Evolutionary conservation across 148 eudicot species (phyloP).

Genomic region (Rhododendron vialii): DNA sequence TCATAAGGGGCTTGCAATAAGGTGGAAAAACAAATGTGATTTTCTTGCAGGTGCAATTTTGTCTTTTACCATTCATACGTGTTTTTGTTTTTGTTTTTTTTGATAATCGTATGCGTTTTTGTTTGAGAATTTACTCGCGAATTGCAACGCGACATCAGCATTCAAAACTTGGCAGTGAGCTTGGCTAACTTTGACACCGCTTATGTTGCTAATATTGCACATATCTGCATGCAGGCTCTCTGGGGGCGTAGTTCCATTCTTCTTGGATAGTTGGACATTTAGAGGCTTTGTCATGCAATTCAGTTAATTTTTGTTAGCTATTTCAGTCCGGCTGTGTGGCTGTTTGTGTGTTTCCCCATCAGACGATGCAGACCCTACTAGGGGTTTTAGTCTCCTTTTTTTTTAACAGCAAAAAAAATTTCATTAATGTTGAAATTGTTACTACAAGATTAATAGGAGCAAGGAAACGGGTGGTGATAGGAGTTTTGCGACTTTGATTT

Average conservation of each 20-base stretch:
- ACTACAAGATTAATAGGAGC: too few species aligned
- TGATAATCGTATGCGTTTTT: background rate
- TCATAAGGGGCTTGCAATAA: background rate
- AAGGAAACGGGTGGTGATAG: too few species aligned
- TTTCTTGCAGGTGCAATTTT: background rate
- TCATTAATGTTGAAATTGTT: too few species aligned
- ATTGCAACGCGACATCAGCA: too few species aligned
- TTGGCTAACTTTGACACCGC: background rate
- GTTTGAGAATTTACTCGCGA: background rate
- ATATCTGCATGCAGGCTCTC: too few species aligned
- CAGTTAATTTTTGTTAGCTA: background rate
- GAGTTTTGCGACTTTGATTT: background rate
- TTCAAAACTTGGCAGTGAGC: background rate
- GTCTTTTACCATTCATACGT: background rate
- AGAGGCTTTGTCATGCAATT: background rate
- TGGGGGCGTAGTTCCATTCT: background rate
- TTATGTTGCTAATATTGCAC: too few species aligned
- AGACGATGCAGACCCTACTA: too few species aligned
- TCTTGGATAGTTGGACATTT: background rate
- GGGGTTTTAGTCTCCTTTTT: too few species aligned
- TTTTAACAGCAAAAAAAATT: too few species aligned
- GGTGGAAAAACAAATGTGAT: background rate
- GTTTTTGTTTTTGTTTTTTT: background rate
- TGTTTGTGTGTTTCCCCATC: background rate
- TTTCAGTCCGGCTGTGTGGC: background rate